phyloP scores from a whole-genome alignment of 805 yeast species.

The Kodamaea neixiangensis region DNA sequence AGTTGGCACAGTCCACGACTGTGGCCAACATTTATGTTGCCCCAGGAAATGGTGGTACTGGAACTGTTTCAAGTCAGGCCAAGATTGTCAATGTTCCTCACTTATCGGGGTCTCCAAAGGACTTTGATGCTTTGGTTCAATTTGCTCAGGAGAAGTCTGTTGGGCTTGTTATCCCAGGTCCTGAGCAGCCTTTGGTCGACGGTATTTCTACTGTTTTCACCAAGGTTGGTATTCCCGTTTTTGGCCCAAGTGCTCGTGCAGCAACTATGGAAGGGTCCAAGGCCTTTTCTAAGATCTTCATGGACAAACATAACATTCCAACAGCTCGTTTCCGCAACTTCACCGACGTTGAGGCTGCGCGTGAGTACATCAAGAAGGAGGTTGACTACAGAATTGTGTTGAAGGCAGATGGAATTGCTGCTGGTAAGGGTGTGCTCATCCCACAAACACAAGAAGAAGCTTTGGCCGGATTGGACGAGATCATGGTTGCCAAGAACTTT shows the following conservation, averaged over 20 bases:
- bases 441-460: conserved; percentile 88
- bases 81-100: conserved; percentile 69
- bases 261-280: conserved; percentile 97
- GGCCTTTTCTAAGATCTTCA: conserved; percentile 89
- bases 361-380: conserved; percentile 55
- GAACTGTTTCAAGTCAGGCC: conserved; percentile 16
- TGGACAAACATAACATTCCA: conserved; percentile 90
- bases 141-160: conserved; percentile 73
- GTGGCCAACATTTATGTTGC: conserved; percentile 83
- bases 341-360: conserved; percentile 73
- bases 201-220: conserved; percentile 77
- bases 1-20: conserved; percentile 71
- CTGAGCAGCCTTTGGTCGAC: conserved; percentile 98
- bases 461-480: conserved; percentile 72
- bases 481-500: conserved; percentile 87
- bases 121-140: conserved; percentile 67
- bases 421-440: conserved; percentile 96
- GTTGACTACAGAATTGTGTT: conserved; percentile 80
- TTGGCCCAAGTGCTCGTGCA: conserved; percentile 92
- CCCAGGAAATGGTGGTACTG: conserved; percentile 96
- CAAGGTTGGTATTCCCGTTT: conserved; percentile 88
- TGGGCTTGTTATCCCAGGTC: conserved; percentile 89
- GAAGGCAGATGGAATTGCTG: conserved; percentile 98
- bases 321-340: conserved; percentile 91
- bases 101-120: conserved; percentile 62